Percentiles rank a stretch among this genome's conserved stretches.
phyloP scores from a whole-genome alignment of 2,329 filamentous ascomycete species.

The Aspergillus sp. region DNA sequence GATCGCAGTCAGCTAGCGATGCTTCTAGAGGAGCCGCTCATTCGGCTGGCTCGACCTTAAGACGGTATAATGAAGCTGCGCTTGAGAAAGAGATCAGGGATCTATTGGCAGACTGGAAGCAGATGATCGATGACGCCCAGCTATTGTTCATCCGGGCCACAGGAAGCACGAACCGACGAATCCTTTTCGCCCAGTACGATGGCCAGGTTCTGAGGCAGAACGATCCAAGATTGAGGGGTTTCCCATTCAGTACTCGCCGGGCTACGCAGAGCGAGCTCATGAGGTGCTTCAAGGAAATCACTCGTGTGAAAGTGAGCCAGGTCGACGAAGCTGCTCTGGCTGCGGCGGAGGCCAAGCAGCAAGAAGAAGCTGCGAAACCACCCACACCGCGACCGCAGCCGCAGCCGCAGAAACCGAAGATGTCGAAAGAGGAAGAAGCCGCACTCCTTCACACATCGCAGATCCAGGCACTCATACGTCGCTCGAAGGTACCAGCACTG shows the following conservation, averaged over 20 bases:
- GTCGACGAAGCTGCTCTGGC: slow-evolving; percentile 59
- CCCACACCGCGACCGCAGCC: slow-evolving; percentile 21
- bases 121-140: slow-evolving; percentile 72
- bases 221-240: slow-evolving; percentile 71
- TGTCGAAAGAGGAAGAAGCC: slow-evolving; percentile 74
- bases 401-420: slow-evolving; percentile 45
- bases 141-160: slow-evolving; percentile 84
- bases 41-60: slow-evolving; percentile 80
- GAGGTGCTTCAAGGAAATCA: slow-evolving; percentile 88
- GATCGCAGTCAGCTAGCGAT: slow-evolving; percentile 87
- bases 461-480: slow-evolving; percentile 74
- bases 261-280: slow-evolving; percentile 92
- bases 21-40: slow-evolving; percentile 88
- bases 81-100: slow-evolving; percentile 78
- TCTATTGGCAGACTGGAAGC: slow-evolving; percentile 75
- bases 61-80: slow-evolving; percentile 89
- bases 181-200: slow-evolving; percentile 84
- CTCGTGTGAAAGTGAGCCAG: slow-evolving; percentile 73
- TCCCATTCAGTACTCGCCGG: slow-evolving; percentile 85
- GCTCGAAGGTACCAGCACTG: slow-evolving; percentile 80
- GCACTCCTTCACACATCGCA: slow-evolving; percentile 78
- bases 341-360: slow-evolving; percentile 38
- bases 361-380: slow-evolving; percentile 30
- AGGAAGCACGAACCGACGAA: slow-evolving; percentile 74
- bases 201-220: slow-evolving; percentile 71